Evolutionary conservation across 2,329 filamentous ascomycete genomes (phyloP).

Genomic region (Hypoxylon sp.): DNA sequence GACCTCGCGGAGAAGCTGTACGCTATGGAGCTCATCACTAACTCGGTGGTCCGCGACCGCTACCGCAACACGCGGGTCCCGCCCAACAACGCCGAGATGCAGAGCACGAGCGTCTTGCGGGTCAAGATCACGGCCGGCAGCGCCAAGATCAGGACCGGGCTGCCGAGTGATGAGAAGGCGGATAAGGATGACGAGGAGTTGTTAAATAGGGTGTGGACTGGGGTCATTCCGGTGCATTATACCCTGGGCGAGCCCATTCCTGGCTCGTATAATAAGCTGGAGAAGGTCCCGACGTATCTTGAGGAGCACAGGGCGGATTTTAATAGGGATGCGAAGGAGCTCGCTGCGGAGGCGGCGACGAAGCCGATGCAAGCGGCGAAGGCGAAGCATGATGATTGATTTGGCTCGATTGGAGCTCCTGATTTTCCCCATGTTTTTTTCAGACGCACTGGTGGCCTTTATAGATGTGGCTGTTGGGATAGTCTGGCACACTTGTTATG

Average conservation of each 20-base stretch:
- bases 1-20: constrained; percentile 78
- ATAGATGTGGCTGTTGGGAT: neutral
- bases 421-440: neutral
- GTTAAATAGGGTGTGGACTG: constrained; percentile 65
- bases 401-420: neutral
- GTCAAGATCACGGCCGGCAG: constrained; percentile 78
- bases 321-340: constrained; percentile 50
- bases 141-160: constrained; percentile 78
- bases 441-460: neutral
- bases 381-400: constrained; percentile 40
- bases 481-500: constrained; percentile 15
- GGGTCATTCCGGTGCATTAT: constrained; percentile 73
- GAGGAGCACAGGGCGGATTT: constrained; percentile 56
- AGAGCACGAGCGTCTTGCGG: constrained; percentile 78
- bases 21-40: constrained; percentile 83
- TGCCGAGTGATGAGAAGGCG: constrained; percentile 67
- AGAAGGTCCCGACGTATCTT: constrained; percentile 73
- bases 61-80: constrained; percentile 79
- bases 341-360: constrained; percentile 45
- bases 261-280: constrained; percentile 69
- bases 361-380: constrained; percentile 41
- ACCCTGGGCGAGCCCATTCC: constrained; percentile 73
- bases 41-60: constrained; percentile 76
- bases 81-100: constrained; percentile 79
- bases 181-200: constrained; percentile 62